Conservation (phyloP, 148 eudicot genomes). For the Mesembryanthemum crystallinum region DNA sequence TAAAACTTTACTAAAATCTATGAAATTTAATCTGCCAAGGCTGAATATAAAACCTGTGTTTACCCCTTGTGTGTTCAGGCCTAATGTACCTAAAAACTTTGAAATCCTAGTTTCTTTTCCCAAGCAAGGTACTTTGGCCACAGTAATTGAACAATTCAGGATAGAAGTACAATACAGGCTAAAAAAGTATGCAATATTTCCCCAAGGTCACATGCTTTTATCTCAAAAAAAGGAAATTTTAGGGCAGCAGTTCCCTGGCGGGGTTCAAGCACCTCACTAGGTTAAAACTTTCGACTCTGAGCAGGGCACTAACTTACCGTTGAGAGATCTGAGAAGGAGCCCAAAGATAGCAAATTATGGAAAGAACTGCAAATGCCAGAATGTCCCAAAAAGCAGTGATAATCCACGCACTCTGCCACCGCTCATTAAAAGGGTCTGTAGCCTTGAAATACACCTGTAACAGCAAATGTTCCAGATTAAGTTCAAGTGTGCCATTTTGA, state of each 20-base stretch:
- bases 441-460: slow-evolving; percentile 89
- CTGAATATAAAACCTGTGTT: too few species aligned
- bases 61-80: too few species aligned
- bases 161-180: too few species aligned
- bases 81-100: too few species aligned
- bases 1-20: too few species aligned
- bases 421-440: slow-evolving; percentile 94
- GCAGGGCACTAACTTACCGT: slow-evolving; percentile 44
- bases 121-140: too few species aligned
- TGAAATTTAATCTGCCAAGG: too few species aligned
- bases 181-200: too few species aligned
- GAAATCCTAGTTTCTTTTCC: too few species aligned
- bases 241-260: neutral
- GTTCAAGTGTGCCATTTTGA: neutral
- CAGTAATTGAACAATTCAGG: too few species aligned
- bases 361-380: slow-evolving; percentile 64
- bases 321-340: slow-evolving; percentile 94
- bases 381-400: slow-evolving; percentile 98
- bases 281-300: slow-evolving; percentile 6
- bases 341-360: slow-evolving; percentile 93
- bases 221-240: neutral
- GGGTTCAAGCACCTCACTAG: neutral
- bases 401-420: slow-evolving; percentile 97
- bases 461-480: slow-evolving; percentile 15
- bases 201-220: neutral